phyloP scores from a whole-genome alignment of 306 rosid genomes.

The Herpetospermum pedunculosum region DNA sequence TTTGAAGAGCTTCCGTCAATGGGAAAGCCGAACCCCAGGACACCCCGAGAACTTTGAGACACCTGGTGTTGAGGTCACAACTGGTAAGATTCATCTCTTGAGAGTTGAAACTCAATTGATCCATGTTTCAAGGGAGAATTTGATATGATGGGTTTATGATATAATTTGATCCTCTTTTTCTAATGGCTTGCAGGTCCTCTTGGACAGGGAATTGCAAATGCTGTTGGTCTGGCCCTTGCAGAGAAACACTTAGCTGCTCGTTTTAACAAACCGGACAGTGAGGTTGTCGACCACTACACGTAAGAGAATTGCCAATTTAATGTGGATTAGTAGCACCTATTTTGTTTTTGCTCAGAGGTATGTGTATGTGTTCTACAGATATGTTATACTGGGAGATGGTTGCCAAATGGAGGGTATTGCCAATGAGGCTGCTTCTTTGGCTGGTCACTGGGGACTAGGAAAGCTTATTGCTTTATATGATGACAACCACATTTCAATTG shows the following conservation, averaged over 20 bases:
- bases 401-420: slow-evolving; percentile 98
- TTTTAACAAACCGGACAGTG: slow-evolving; percentile 79
- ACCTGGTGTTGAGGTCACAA: slow-evolving; percentile 83
- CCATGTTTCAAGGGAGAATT: not conserved
- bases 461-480: slow-evolving; percentile 91
- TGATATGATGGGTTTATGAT: not conserved
- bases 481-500: slow-evolving; percentile 97
- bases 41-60: slow-evolving; percentile 99
- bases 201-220: slow-evolving; percentile 98
- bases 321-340: not conserved
- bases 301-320: slow-evolving; percentile 23
- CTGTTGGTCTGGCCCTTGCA: slow-evolving; percentile 94
- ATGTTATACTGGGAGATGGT: slow-evolving; percentile 80
- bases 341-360: not conserved
- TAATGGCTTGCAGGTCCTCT: slow-evolving; percentile 64
- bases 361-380: slow-evolving; percentile 30
- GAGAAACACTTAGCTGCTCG: slow-evolving; percentile 98
- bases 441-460: slow-evolving; percentile 99
- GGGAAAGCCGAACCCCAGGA: slow-evolving; percentile 93
- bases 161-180: not conserved
- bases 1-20: slow-evolving; percentile 77
- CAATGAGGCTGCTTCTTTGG: slow-evolving; percentile 83
- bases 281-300: slow-evolving; percentile 95
- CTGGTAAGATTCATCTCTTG: slow-evolving; percentile 48
- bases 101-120: not conserved